Base-by-base conservation (phyloP, 352 stramenopile species). In the Thraustotheca clavata region DNA sequence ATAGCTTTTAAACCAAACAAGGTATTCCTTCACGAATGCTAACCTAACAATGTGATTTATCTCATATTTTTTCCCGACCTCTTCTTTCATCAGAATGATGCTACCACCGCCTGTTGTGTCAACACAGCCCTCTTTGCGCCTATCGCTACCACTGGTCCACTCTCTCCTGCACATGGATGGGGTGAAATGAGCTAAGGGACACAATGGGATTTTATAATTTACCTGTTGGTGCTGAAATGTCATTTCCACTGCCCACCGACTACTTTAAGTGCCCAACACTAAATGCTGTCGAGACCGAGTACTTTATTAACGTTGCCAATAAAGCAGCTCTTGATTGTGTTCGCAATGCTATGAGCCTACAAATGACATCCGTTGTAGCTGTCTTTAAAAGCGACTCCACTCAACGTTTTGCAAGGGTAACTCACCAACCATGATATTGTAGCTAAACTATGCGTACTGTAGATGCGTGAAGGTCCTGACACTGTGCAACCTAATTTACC, bases 261-360 rank as follows among this genome's bases (percentile, higher is more conserved):
- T 91, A 79, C 54, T 93, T 93, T 69, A 65, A 72, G 5, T 71
- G 75, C 36, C 81, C 83, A 29, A 59, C 72, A 41, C 71, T 93
- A 20, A 89, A 74, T 68, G 24, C 8, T 14, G 86, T 83, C 52
- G 83, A 90, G 54, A 75, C 61, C 38, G 81, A 85, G 55, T 88
- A 90, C 68, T 72, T 92, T 12, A 46, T 89, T 0, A 78, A 79
- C 5, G 70, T 92, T 12, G 83, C 80, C 8, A 92, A 92, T 59
- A 81, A 80, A 40, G 79, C 83, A 1, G 43, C 43, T 24, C n/a
- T 24, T 31, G 43, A 52, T 31, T 52, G 43, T 31, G 43, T 52
- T 11, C 43, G 43, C 43, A 52, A 52, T 52, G 43, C 43, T 2
- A 52, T 52, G 43, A 9, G 24, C 24, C 43, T 52, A 9, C 43